Base-by-base conservation (phyloP, 2,329 filamentous ascomycete genomes). In the Scedosporium apiospermum region DNA sequence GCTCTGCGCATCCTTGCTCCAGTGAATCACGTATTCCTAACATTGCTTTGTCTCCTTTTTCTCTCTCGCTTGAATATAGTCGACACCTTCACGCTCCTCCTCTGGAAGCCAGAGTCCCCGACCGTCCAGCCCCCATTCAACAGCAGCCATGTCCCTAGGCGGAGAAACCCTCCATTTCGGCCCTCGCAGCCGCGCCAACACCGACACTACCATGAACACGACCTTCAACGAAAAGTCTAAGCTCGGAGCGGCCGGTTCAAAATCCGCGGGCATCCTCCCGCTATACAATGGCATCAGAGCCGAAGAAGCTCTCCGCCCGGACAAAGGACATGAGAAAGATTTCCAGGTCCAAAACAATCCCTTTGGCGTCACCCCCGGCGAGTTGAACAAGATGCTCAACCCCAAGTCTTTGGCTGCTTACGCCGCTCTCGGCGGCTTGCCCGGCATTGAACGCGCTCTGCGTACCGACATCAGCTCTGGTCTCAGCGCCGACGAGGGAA, bases 321-420 rank as follows among this genome's bases (percentile, higher is more conserved):
- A 64, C 6, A 59, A 60, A 16, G 34, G 64, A 6, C 42, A 62
- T 4, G 41, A 62, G 49, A 63, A 62, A 18, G 64, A 62, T 34
- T 65, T 65, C 55, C 53, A 62, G 14, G 38, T 60, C 27, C 57
- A 61, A 38, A 51, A 34, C 62, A 82, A 80, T 67, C 76, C 74
- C 7, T 85, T 85, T 64, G 82, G 80, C 12, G 84, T 84, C 63
- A 77, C 78, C 0, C 79, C 82, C 1, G 76, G 76, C 3, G 81
- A 84, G 63, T 71, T 85, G 3, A 80, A 80, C 68, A 82, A 81
- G 64, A 76, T 85, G 34, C 68, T 82, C 41, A 80, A 78, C 21
- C 76, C 78, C 30, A 80, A 81, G 62, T 80, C 74, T 18, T 71
- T 82, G 6, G 64, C 75, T 6, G 80, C 78, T 7, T 78, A 82